Percentiles rank a stretch among this genome's conserved stretches.
phyloP scores from a whole-genome alignment of 257 asterid species.

The Perilla frutescens region DNA sequence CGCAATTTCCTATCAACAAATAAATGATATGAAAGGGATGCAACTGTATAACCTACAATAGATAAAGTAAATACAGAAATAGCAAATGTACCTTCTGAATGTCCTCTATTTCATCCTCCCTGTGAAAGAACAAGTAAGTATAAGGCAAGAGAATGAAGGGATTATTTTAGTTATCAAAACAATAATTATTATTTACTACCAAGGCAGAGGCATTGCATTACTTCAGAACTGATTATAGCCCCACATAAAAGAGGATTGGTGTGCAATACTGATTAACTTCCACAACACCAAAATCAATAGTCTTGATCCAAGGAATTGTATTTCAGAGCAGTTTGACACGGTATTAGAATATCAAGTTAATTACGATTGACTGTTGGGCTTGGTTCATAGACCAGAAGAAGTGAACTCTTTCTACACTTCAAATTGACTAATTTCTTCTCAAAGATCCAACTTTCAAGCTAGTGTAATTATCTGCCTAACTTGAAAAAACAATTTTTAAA shows the following conservation, averaged over 20 bases:
- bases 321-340: background rate
- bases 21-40: constrained; percentile 23
- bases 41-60: constrained; percentile 16
- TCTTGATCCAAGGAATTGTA: background rate
- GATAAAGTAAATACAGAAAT: constrained; percentile 25
- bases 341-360: background rate
- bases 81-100: constrained; percentile 81
- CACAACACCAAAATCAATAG: constrained; percentile 11
- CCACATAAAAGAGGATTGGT: constrained; percentile 9
- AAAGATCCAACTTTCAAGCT: background rate
- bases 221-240: background rate
- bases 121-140: constrained; percentile 41
- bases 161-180: constrained; percentile 19
- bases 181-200: background rate
- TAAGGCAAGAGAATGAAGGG: constrained; percentile 26
- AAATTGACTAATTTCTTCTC: background rate
- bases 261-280: constrained; percentile 1
- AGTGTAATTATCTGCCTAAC: background rate
- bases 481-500: background rate
- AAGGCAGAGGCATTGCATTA: constrained; percentile 8
- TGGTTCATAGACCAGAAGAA: background rate
- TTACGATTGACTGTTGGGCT: constrained; percentile 9
- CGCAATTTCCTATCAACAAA: constrained; percentile 84
- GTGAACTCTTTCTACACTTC: constrained; percentile 4
- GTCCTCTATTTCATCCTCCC: constrained; percentile 99